phyloP scores from a whole-genome alignment of 495 filamentous ascomycete species.

The Penicillium antarcticum region DNA sequence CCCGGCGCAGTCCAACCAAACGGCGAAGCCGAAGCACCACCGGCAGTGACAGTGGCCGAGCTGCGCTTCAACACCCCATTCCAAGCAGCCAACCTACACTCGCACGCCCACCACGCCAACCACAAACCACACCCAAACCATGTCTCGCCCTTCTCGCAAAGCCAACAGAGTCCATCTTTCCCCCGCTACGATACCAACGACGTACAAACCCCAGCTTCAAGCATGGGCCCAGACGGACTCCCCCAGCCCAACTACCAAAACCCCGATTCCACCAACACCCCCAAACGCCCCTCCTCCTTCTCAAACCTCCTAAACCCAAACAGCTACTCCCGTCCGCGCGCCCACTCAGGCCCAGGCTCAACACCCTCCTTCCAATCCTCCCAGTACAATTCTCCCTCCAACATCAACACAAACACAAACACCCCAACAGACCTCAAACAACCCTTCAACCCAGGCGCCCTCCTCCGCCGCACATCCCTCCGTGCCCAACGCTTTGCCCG shows the following conservation, averaged over 20 bases:
- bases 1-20: background rate
- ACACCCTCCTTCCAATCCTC: background rate
- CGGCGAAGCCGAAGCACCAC: slow-evolving; percentile 16
- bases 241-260: background rate
- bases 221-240: background rate
- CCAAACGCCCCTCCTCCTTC: slow-evolving; percentile 29
- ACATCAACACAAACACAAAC: background rate
- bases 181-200: slow-evolving; percentile 7
- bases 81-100: slow-evolving; percentile 36
- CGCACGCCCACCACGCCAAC: slow-evolving; percentile 20
- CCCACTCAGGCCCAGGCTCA: slow-evolving; percentile 22
- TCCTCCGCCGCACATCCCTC: slow-evolving; percentile 20
- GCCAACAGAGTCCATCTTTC: slow-evolving; percentile 15
- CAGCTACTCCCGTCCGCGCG: slow-evolving; percentile 26
- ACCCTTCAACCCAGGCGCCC: slow-evolving; percentile 6
- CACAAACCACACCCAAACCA: slow-evolving; percentile 22
- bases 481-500: slow-evolving; percentile 18
- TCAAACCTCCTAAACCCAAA: slow-evolving; percentile 36
- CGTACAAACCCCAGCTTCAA: background rate
- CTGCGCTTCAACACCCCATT: slow-evolving; percentile 82
- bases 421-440: background rate
- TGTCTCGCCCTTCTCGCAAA: slow-evolving; percentile 24
- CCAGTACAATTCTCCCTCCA: too few relatives aligned
- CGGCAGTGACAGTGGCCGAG: slow-evolving; percentile 69
- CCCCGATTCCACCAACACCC: background rate